Base-by-base conservation (phyloP, 23 red algal species). In the Gracilaria gracilis region DNA sequence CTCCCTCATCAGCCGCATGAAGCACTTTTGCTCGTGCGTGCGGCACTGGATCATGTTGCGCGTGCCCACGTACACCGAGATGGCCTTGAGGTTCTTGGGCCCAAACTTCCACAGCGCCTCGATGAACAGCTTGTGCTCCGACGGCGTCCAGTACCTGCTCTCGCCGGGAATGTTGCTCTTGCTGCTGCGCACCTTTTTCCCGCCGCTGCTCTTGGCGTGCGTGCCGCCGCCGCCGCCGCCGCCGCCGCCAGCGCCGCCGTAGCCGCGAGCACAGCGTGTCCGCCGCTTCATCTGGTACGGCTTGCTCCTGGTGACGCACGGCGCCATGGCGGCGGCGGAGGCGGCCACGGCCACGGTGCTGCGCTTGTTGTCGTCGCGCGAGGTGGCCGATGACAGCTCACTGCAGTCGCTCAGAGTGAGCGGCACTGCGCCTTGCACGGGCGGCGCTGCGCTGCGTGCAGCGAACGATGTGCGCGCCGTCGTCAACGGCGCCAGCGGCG, bases 21-120 rank as follows among this genome's bases (percentile, higher is more conserved):
- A 98, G 61, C 75, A 95, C 82, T 98, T 98, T 78, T 98, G 96
- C 49, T 83, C 75, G 81, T 98, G 96, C 46, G 96, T 98, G 51
- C 96, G 88, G 29, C 89, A 91, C 87, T 98, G 96, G 19, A 88
- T 95, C 92, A 89, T 82, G 44, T 93, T 95, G 17, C 96, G 75
- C 34, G 96, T 98, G 14, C 88, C 93, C 2, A 98, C 96, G 74
- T 95, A 66, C 34, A 88, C 86, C 57, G 91, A 72, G 80, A 98
- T 98, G 28, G 88, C 77, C 87, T 93, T 91, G 33, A 98, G 87
- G 86, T 98, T 87, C 82, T 86, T 94, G 32, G 90, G 93, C 2
- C 96, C 96, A 70, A 90, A 98, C 87, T 89, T 81, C 38, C 61
- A 64, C 23, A 98, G 44, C 0, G 96, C 96, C 69, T 98, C 87